These are phyloP conservation scores for Paecilomyces formosus DNA, from an alignment of 2,329 filamentous ascomycete genomes.

Conservation along the genomic window DNA sequence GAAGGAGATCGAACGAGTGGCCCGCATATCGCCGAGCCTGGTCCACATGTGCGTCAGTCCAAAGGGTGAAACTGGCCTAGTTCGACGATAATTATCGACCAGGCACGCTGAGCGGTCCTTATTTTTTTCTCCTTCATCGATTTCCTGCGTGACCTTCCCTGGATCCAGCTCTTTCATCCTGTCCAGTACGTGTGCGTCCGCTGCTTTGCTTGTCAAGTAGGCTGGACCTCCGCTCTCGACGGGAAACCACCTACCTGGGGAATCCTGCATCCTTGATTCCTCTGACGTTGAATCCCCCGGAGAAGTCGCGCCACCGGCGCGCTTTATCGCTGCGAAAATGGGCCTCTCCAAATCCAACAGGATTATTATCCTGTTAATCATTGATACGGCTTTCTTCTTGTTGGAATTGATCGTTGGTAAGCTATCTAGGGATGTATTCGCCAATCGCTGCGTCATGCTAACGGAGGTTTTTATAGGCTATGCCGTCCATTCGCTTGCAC, in stretches of 20 bases:
- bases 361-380: conserved; percentile 85
- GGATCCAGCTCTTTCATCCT: conserved; percentile 5
- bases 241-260: neutral
- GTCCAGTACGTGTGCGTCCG: conserved; percentile 8
- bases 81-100: neutral
- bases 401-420: conserved; percentile 71
- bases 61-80: neutral
- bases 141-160: neutral
- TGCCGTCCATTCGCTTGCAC: conserved; percentile 79
- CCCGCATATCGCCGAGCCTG: neutral
- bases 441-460: conserved; percentile 5
- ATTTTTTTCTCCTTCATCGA: neutral
- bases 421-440: conserved; percentile 11
- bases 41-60: neutral
- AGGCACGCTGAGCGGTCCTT: neutral
- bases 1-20: neutral
- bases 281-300: neutral
- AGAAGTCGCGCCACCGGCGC: conserved; percentile 16
- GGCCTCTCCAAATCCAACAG: conserved; percentile 85
- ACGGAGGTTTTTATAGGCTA: conserved; percentile 48
- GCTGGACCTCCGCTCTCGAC: neutral
- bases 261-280: neutral
- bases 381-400: conserved; percentile 84
- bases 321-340: conserved; percentile 45
- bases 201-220: neutral